Evolutionary conservation across 306 rosid species (phyloP).

Genomic region (Dryas drummondii): DNA sequence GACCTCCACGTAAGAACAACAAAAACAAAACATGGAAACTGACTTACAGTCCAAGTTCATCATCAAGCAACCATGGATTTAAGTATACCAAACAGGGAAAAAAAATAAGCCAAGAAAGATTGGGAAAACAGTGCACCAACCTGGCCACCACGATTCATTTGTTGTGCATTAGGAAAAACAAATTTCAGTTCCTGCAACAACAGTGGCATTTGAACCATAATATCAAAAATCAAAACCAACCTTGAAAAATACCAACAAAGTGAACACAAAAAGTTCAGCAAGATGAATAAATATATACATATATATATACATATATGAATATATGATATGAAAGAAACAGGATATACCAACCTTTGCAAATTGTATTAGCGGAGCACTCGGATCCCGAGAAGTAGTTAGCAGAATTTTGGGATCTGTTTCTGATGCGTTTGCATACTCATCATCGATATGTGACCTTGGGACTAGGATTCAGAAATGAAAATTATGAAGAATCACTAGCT

Average conservation of each 20-base stretch:
- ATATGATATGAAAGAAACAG: conserved; percentile 2
- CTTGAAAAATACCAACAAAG: neutral
- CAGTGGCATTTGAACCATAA: conserved; percentile 16
- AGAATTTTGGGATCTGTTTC: conserved; percentile 85
- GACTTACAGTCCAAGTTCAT: neutral
- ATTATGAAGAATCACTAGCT: neutral
- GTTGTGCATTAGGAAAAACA: conserved; percentile 85
- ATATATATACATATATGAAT: too few species aligned
- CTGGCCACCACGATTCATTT: conserved; percentile 97
- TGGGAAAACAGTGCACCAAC: conserved; percentile 36
- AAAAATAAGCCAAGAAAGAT: too few species aligned
- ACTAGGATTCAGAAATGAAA: conserved; percentile 39
- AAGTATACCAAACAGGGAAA: too few species aligned
- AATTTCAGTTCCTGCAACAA: conserved; percentile 68
- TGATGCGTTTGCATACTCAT: conserved; percentile 80
- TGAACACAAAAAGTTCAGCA: neutral
- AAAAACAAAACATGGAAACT: neutral
- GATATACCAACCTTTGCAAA: conserved; percentile 73
- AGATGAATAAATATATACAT: neutral
- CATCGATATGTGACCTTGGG: conserved; percentile 77
- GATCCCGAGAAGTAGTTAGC: conserved; percentile 86
- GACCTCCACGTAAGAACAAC: neutral
- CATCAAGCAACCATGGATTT: neutral
- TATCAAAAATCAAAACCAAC: conserved; percentile 8
- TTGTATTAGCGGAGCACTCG: conserved; percentile 85